Base-by-base conservation (phyloP, 495 filamentous ascomycete genomes). In the Penicillium turbatum region DNA sequence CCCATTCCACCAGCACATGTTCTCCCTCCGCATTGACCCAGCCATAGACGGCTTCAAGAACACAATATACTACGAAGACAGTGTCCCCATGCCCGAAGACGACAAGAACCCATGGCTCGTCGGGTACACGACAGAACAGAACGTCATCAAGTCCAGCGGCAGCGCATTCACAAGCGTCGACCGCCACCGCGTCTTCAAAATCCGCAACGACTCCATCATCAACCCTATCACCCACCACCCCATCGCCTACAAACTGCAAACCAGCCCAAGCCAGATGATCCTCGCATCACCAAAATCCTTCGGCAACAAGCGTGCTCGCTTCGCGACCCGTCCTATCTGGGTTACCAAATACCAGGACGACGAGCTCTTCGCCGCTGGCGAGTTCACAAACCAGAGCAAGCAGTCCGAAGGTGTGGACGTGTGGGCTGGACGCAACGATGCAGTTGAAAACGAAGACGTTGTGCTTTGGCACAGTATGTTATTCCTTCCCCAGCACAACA, bases 1-100 rank as follows among this genome's bases (percentile, higher is more conserved):
- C 6, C 75, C 82, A 43, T 80, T 78, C 62, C 92, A 97, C 59
- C 92, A 97, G 62, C 92, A 97, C 72, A 85, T 96, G 65, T 95
- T 97, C 73, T 89, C 86, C 5, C 82, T 96, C 5, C 88, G 92
- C 9, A 79, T 97, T 16, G 91, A 97, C 63, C 91, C 92, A 1
- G 81, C 82, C 19, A 66, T 96, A 39, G 90, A 89, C 52, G 92
- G 90, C 2, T 80, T 80, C 57, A 69, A 77, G 35, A 92, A 92
- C 62, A 79, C 84, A 1, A 66, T 90, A 6, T 81, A 83, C 27
- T 85, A 83, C 63, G 85, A 89, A 40, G 88, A 92, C 62, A 81
- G 85, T 6, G 79, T 88, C 38, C 72, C 88, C 0, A 83, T 91
- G 75, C 85, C 88, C 7, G 80, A 86, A 34, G 82, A 82, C n/a